Conservation (phyloP, 176 grass and related monocot species). For the Tillandsia fasciculata region DNA sequence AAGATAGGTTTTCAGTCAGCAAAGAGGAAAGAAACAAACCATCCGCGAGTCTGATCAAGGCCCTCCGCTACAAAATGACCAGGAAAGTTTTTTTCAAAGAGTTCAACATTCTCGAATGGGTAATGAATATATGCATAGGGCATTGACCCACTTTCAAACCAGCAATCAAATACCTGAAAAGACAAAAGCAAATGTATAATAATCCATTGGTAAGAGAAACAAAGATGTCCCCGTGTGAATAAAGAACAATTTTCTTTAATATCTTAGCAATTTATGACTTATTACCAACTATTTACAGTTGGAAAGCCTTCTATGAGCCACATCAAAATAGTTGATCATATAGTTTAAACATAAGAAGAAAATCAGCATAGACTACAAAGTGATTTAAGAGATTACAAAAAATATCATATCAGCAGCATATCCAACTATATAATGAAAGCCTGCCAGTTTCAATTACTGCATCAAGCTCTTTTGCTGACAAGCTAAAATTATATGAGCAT, state of each 20-base stretch:
- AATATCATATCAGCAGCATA: neutral
- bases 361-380: too few species aligned
- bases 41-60: conserved; percentile 95
- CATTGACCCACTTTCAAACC: conserved; percentile 99
- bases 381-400: neutral
- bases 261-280: conserved; percentile 1
- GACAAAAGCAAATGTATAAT: neutral
- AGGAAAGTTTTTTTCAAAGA: conserved; percentile 97
- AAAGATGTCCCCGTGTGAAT: conserved; percentile 10
- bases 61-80: conserved; percentile 98
- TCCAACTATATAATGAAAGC: neutral
- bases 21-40: conserved; percentile 40
- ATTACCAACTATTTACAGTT: neutral
- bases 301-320: too few species aligned
- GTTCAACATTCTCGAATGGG: conserved; percentile 91
- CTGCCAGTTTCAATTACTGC: neutral
- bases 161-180: conserved; percentile 94
- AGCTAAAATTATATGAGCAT: neutral
- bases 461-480: neutral
- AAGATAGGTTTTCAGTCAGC: neutral
- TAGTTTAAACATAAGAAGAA: too few species aligned
- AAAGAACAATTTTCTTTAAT: conserved; percentile 12
- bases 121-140: conserved; percentile 99
- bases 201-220: conserved; percentile 2
- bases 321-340: too few species aligned